These are phyloP conservation scores for Ajuga chamaepitys DNA, from an alignment of 257 asterid genomes.

Conservation along the genomic window DNA sequence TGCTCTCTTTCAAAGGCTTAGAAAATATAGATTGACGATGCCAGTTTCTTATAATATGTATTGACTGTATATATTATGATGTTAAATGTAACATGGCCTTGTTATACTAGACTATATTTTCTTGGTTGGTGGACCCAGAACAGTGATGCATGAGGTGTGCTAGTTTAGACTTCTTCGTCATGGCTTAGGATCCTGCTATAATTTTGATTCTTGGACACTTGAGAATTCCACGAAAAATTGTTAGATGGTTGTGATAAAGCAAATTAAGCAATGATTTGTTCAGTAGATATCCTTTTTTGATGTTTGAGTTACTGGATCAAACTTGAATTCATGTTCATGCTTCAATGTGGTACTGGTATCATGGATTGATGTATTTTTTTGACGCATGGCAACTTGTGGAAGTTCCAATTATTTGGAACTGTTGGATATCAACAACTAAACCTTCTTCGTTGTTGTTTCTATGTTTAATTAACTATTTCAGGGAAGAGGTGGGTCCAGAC, in stretches of 20 bases:
- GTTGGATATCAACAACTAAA: not conserved
- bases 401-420: not conserved
- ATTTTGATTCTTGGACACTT: not conserved
- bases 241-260: not conserved
- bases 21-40: not conserved
- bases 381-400: too few relatives aligned
- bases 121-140: not conserved
- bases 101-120: not conserved
- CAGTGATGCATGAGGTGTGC: not conserved
- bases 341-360: not conserved
- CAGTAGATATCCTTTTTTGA: not conserved
- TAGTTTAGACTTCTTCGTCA: not conserved
- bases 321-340: not conserved
- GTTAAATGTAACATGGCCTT: not conserved
- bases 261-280: not conserved
- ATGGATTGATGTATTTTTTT: not conserved
- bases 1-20: not conserved
- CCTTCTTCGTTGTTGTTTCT: not conserved
- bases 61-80: too few relatives aligned
- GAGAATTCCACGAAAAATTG: not conserved
- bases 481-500: slow-evolving; percentile 99
- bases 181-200: not conserved
- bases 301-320: not conserved
- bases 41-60: too few relatives aligned
- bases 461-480: slow-evolving; percentile 24